phyloP scores from a whole-genome alignment of 1,284 basidiomycete genomes.

The Puccinia coronata region DNA sequence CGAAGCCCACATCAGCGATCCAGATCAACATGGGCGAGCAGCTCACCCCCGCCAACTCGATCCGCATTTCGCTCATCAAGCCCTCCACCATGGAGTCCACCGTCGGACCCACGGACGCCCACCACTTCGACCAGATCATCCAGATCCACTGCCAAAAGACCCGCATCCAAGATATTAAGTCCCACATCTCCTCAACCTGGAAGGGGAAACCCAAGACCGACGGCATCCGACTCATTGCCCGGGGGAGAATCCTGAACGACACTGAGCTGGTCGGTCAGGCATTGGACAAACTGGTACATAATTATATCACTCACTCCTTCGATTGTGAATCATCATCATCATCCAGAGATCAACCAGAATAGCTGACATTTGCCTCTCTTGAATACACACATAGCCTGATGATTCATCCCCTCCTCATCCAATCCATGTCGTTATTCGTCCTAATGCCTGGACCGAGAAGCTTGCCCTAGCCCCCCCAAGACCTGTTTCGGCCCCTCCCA shows the following conservation, averaged over 20 bases:
- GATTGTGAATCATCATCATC: neutral
- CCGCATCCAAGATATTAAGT: slow-evolving; percentile 38
- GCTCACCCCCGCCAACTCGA: slow-evolving; percentile 33
- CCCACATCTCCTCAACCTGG: slow-evolving; percentile 44
- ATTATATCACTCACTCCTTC: too few species aligned
- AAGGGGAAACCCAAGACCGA: slow-evolving; percentile 47
- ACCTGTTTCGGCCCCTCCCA: slow-evolving; percentile 45
- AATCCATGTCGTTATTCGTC: slow-evolving; percentile 47
- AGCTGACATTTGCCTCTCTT: neutral
- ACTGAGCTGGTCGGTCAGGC: slow-evolving; percentile 30
- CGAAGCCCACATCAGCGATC: neutral
- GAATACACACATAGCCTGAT: slow-evolving; percentile 13
- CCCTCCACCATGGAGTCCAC: slow-evolving; percentile 29
- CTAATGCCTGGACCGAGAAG: slow-evolving; percentile 49
- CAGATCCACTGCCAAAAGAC: slow-evolving; percentile 31
- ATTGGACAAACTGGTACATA: slow-evolving; percentile 14
- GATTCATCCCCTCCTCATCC: slow-evolving; percentile 32
- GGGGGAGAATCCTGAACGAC: slow-evolving; percentile 44
- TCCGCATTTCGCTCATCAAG: slow-evolving; percentile 33
- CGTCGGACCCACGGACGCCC: slow-evolving; percentile 11
- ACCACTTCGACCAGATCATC: slow-evolving; percentile 13
- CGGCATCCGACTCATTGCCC: slow-evolving; percentile 45
- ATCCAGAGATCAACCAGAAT: neutral
- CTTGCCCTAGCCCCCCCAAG: slow-evolving; percentile 1
- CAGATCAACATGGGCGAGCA: slow-evolving; percentile 39